A percentile compares a stretch with the other conserved stretches of the same genome.
phyloP scores from a whole-genome alignment of 208 protist genomes.

The Endotrypanum monterogeii region DNA sequence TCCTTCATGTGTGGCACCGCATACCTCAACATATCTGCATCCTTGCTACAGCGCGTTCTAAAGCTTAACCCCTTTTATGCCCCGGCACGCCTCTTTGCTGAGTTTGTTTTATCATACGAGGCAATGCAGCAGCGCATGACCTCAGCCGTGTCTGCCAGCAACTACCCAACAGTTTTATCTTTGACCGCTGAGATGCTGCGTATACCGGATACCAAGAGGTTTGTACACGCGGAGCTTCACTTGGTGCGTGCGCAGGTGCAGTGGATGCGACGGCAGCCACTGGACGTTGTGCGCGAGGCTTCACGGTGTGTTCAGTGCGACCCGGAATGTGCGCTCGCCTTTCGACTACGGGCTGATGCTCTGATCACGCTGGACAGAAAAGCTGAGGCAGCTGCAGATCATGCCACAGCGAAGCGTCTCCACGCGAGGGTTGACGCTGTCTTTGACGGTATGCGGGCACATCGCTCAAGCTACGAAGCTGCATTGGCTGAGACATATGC shows the following conservation, averaged over 20 bases:
- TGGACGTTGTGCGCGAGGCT: constrained; percentile 66
- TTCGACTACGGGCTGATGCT: constrained; percentile 54
- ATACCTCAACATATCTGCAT: constrained; percentile 77
- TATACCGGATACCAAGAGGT: constrained; percentile 50
- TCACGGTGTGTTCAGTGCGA: constrained; percentile 48
- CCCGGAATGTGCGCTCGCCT: constrained; percentile 43
- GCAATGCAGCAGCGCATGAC: constrained; percentile 43
- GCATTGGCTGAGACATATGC: constrained; percentile 1
- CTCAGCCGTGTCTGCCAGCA: constrained; percentile 22
- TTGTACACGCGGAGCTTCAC: constrained; percentile 47
- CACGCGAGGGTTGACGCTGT: constrained; percentile 39
- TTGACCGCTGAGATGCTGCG: constrained; percentile 45
- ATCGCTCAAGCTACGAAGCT: constrained; percentile 18
- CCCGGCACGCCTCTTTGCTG: constrained; percentile 62
- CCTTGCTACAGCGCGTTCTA: constrained; percentile 68
- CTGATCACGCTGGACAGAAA: constrained; percentile 27
- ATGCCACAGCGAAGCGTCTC: constrained; percentile 35
- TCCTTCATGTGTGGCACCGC: constrained; percentile 69
- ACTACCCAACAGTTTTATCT: constrained; percentile 40
- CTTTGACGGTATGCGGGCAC: constrained; percentile 39
- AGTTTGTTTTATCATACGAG: constrained; percentile 72
- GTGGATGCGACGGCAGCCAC: constrained; percentile 31
- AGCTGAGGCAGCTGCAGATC: constrained; percentile 54
- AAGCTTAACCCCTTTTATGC: constrained; percentile 47
- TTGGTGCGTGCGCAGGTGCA: constrained; percentile 55